phyloP scores from a whole-genome alignment of 371 early-diverging fungal genomes.

The Syncephalastrum sp. region DNA sequence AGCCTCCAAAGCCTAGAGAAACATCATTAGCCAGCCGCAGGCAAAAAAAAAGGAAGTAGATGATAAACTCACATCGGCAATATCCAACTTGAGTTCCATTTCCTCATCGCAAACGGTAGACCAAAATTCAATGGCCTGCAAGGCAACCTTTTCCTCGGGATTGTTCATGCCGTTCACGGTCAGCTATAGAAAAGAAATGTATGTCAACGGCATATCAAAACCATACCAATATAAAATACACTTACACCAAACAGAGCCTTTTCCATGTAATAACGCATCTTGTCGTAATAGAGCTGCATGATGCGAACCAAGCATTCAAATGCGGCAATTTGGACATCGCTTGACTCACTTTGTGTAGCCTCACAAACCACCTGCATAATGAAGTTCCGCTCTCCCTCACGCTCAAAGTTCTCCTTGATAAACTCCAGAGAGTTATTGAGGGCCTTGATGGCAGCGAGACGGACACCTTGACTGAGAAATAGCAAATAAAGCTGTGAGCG shows the following conservation, averaged over 20 bases:
- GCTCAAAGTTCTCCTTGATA: constrained; percentile 87
- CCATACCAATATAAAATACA: constrained; percentile 1
- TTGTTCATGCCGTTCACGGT: constrained; percentile 89
- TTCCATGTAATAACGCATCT: constrained; percentile 94
- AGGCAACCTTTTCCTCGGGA: constrained; percentile 76
- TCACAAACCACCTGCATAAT: constrained; percentile 99
- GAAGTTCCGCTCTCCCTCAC: constrained; percentile 90
- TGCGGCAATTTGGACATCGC: constrained; percentile 77
- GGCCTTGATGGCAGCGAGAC: constrained; percentile 85
- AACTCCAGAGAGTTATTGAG: constrained; percentile 94
- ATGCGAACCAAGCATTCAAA: constrained; percentile 96
- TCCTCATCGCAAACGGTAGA: constrained; percentile 97
- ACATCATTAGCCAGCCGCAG: not conserved
- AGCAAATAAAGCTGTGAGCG: not conserved
- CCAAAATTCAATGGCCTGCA: constrained; percentile 99
- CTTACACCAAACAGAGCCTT: constrained; percentile 88
- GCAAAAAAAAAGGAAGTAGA: not conserved
- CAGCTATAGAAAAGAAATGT: constrained; percentile 44
- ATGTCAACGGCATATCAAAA: not conserved
- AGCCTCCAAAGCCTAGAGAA: constrained; percentile 49
- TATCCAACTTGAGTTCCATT: constrained; percentile 63
- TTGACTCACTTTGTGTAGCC: constrained; percentile 80
- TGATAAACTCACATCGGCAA: constrained; percentile 29
- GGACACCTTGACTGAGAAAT: constrained; percentile 69
- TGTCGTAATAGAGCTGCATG: constrained; percentile 92